Conservation (phyloP, 2,329 filamentous ascomycete genomes). For the Trichoderma breve region DNA sequence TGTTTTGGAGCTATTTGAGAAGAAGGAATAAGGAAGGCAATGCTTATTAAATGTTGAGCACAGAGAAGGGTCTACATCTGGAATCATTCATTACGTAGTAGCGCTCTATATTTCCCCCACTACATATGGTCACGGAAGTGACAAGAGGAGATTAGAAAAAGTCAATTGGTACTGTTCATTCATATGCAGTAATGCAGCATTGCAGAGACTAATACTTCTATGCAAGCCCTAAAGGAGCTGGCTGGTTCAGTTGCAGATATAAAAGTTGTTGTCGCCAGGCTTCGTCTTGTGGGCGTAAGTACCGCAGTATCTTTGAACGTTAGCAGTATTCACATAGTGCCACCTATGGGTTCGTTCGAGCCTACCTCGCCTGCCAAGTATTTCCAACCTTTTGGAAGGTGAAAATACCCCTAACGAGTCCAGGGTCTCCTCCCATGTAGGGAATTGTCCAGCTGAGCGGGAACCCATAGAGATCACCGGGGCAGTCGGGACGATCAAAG, state of each 20-base stretch:
- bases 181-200: not conserved
- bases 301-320: not conserved
- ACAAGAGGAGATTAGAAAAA: not conserved
- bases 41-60: not conserved
- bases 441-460: not conserved
- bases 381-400: not conserved
- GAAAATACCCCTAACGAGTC: not conserved
- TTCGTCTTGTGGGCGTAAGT: not conserved
- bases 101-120: not conserved
- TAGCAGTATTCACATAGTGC: not conserved
- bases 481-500: not conserved
- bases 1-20: slow-evolving; percentile 33
- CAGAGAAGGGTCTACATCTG: not conserved
- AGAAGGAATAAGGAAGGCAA: slow-evolving; percentile 23
- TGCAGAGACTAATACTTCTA: not conserved
- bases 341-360: not conserved
- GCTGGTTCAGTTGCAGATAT: not conserved
- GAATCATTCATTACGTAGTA: not conserved
- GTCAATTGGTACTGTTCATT: not conserved
- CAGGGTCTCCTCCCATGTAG: not conserved
- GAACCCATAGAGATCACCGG: not conserved
- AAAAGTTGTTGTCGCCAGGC: not conserved
- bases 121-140: not conserved
- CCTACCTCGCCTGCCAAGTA: not conserved
- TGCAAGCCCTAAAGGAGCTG: not conserved